Percentiles rank a stretch among this genome's conserved stretches.
These are phyloP conservation scores for Rhizoctonia solani DNA, from an alignment of 1,284 basidiomycete genomes.

Conservation along the genomic window DNA sequence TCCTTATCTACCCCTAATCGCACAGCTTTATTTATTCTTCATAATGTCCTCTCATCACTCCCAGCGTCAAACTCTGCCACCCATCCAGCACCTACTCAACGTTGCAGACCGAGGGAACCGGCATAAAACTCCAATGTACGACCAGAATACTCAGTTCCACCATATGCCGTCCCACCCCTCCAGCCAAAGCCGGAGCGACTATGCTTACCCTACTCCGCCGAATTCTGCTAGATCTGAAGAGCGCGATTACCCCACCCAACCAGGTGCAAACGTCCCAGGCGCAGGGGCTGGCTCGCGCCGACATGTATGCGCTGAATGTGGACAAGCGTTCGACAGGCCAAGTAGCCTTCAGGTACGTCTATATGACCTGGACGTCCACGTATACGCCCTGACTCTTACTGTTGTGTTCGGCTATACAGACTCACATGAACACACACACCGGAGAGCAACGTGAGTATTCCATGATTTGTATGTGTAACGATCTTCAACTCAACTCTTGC, in stretches of 20 bases:
- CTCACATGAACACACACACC: slow-evolving; percentile 81
- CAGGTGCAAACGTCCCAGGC: background rate
- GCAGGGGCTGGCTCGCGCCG: slow-evolving; percentile 40
- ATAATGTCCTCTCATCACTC: background rate
- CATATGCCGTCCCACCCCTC: background rate
- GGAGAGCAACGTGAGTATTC: slow-evolving; percentile 75
- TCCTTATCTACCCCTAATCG: background rate
- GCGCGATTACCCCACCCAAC: background rate
- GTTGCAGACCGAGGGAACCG: slow-evolving; percentile 17
- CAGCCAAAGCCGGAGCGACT: slow-evolving; percentile 11
- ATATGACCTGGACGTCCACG: background rate
- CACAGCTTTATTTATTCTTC: background rate
- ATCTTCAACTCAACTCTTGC: slow-evolving; percentile 33
- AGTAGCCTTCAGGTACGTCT: slow-evolving; percentile 72
- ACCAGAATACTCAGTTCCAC: slow-evolving; percentile 2
- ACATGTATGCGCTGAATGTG: slow-evolving; percentile 77
- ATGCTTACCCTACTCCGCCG: slow-evolving; percentile 23
- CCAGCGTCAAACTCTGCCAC: slow-evolving; percentile 1
- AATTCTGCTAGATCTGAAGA: slow-evolving; percentile 16
- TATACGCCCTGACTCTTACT: background rate
- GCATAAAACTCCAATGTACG: slow-evolving; percentile 1
- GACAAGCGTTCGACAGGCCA: slow-evolving; percentile 78
- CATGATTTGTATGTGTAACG: slow-evolving; percentile 16
- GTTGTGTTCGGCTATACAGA: slow-evolving; percentile 51
- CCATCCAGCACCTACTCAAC: slow-evolving; percentile 4